phyloP scores from a whole-genome alignment of 805 yeast species.

The Lachancea cidri region DNA sequence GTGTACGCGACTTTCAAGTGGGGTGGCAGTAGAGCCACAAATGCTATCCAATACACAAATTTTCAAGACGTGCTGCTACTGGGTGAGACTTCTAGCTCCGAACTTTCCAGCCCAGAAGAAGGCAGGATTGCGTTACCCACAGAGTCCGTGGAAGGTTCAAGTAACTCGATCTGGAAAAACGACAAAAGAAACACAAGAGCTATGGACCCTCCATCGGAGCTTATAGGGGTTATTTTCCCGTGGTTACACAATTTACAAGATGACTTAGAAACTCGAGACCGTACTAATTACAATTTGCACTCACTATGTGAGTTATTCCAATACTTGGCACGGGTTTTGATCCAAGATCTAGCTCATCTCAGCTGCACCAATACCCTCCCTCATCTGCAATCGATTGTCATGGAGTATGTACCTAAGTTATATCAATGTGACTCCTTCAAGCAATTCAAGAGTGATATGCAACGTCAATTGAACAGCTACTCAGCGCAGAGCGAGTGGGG shows the following conservation, averaged over 20 bases:
- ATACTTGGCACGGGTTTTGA: conserved; percentile 25
- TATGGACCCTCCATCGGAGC: conserved; percentile 22
- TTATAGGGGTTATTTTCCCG: conserved; percentile 26
- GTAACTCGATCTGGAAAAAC: conserved; percentile 1
- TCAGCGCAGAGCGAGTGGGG: conserved; percentile 6
- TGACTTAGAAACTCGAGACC: conserved; percentile 24
- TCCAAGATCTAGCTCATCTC: conserved; percentile 29
- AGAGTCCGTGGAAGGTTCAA: neutral
- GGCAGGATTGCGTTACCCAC: conserved; percentile 2
- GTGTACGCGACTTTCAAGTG: conserved; percentile 20
- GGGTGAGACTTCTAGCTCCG: conserved; percentile 4
- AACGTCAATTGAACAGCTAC: conserved; percentile 7
- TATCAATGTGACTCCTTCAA: conserved; percentile 22
- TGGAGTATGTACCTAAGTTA: conserved; percentile 29
- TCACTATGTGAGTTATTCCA: conserved; percentile 32
- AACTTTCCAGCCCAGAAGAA: conserved; percentile 6
- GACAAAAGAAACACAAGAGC: conserved; percentile 5
- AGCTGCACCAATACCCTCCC: conserved; percentile 21
- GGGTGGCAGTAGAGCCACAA: conserved; percentile 7
- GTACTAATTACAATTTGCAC: conserved; percentile 30
- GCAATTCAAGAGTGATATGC: conserved; percentile 9
- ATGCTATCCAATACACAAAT: conserved; percentile 13
- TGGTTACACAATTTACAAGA: conserved; percentile 28
- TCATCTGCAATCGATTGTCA: conserved; percentile 26
- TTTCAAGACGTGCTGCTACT: conserved; percentile 20